phyloP scores from a whole-genome alignment of 2,329 filamentous ascomycete genomes.

The Ascochyta pisi region DNA sequence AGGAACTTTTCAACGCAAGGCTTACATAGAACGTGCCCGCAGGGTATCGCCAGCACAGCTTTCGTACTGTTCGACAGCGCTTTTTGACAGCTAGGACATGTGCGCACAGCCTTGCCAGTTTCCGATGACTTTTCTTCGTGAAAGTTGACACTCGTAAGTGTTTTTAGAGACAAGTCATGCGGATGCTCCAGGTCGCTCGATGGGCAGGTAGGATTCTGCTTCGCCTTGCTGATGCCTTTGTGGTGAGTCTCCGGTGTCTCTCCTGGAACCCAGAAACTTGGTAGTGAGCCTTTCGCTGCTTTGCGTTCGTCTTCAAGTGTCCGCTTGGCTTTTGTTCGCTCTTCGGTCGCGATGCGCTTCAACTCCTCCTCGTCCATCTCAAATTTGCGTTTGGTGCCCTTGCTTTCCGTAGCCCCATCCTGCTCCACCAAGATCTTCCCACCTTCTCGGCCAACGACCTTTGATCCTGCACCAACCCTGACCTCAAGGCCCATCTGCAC shows the following conservation, averaged over 20 bases:
- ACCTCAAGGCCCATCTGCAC: conserved; percentile 71
- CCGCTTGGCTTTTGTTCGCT: conserved; percentile 72
- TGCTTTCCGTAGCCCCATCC: conserved; percentile 29
- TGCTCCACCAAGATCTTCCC: conserved; percentile 55
- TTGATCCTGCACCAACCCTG: conserved; percentile 45
- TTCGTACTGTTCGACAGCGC: conserved; percentile 80
- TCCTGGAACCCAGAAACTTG: conserved; percentile 92
- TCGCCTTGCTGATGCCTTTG: conserved; percentile 57
- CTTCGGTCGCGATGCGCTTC: conserved; percentile 70
- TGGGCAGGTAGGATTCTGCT: conserved; percentile 77
- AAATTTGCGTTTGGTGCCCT: conserved; percentile 75
- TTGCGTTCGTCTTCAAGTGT: conserved; percentile 74
- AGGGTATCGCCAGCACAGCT: conserved; percentile 83
- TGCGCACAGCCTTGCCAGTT: conserved; percentile 56
- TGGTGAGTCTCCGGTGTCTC: conserved; percentile 70
- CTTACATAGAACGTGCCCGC: conserved; percentile 89
- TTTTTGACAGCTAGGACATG: conserved; percentile 89
- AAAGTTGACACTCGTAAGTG: conserved; percentile 78
- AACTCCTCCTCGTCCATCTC: conserved; percentile 81
- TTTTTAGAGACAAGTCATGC: conserved; percentile 80
- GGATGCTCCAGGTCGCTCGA: conserved; percentile 68
- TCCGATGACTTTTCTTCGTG: conserved; percentile 70
- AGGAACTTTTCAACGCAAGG: conserved; percentile 86
- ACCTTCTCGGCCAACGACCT: conserved; percentile 51
- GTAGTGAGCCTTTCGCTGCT: conserved; percentile 70